Conservation (phyloP, 148 eudicot species). For the Fallopia convolvulus region DNA sequence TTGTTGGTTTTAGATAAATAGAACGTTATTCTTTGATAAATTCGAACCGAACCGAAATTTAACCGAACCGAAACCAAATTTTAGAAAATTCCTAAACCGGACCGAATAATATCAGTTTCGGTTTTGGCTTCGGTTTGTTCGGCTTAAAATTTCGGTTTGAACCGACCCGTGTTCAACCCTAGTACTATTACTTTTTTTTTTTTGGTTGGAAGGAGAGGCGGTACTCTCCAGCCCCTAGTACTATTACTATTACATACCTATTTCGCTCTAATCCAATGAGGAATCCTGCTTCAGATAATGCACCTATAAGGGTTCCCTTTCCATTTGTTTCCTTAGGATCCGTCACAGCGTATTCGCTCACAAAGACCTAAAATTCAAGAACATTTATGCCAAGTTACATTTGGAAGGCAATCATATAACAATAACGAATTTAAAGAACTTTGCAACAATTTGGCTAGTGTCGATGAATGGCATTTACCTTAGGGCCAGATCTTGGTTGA, state of each 20-base stretch:
- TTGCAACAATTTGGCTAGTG: background rate
- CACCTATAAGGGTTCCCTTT: slow-evolving; percentile 50
- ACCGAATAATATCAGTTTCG: too few species aligned
- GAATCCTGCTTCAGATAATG: slow-evolving; percentile 80
- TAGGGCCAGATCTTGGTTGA: slow-evolving; percentile 40
- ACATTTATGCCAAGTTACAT: background rate
- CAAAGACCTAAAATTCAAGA: slow-evolving; percentile 54
- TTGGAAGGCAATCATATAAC: background rate
- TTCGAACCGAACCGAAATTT: too few species aligned
- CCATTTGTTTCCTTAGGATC: slow-evolving; percentile 25
- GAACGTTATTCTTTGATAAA: too few species aligned
- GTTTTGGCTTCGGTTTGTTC: too few species aligned
- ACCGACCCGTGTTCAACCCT: too few species aligned
- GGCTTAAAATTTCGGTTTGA: too few species aligned
- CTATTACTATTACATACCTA: slow-evolving; percentile 23
- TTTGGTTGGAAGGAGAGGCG: too few species aligned
- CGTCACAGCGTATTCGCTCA: slow-evolving; percentile 76
- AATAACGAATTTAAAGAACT: background rate
- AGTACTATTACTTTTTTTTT: too few species aligned
- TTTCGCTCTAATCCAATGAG: slow-evolving; percentile 67
- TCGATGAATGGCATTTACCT: slow-evolving; percentile 20
- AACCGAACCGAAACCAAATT: too few species aligned
- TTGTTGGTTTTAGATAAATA: too few species aligned
- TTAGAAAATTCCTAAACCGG: too few species aligned
- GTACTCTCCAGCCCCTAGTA: too few species aligned